Conservation (phyloP, 768 basidiomycete genomes). For the Tricholoma sp. region DNA sequence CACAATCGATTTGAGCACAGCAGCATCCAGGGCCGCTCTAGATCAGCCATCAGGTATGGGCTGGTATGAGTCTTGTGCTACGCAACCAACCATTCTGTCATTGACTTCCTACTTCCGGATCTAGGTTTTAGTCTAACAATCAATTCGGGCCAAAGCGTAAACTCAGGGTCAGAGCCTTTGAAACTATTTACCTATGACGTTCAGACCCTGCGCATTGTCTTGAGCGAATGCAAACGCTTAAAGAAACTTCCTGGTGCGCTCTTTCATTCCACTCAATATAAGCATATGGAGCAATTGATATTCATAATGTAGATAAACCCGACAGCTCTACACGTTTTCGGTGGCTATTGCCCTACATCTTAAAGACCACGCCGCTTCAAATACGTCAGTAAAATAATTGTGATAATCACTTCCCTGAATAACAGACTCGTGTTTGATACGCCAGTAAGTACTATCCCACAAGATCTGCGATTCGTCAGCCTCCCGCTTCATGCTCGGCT, state of each 20-base stretch:
- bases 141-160: conserved; percentile 34
- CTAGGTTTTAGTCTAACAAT: conserved; percentile 55
- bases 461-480: conserved; percentile 50
- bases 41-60: conserved; percentile 38
- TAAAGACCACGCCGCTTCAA: conserved; percentile 6
- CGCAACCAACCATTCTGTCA: background rate
- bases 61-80: conserved; percentile 1
- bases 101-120: background rate
- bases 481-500: conserved; percentile 49
- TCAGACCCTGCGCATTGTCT: conserved; percentile 38
- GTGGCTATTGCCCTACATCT: conserved; percentile 43
- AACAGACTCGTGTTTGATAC: background rate
- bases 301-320: conserved; percentile 11
- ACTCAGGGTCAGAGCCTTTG: conserved; percentile 24
- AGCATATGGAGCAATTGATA: too few species aligned
- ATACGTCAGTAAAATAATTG: background rate
- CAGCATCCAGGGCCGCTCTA: conserved; percentile 17
- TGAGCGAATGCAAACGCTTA: conserved; percentile 54
- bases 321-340: conserved; percentile 28
- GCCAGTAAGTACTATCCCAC: conserved; percentile 38
- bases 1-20: conserved; percentile 28
- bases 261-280: background rate
- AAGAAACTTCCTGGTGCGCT: conserved; percentile 43
- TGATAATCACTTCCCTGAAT: background rate
- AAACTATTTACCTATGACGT: conserved; percentile 45